phyloP scores from a whole-genome alignment of 176 grass and related monocot species.

The Neostapfia colusana region DNA sequence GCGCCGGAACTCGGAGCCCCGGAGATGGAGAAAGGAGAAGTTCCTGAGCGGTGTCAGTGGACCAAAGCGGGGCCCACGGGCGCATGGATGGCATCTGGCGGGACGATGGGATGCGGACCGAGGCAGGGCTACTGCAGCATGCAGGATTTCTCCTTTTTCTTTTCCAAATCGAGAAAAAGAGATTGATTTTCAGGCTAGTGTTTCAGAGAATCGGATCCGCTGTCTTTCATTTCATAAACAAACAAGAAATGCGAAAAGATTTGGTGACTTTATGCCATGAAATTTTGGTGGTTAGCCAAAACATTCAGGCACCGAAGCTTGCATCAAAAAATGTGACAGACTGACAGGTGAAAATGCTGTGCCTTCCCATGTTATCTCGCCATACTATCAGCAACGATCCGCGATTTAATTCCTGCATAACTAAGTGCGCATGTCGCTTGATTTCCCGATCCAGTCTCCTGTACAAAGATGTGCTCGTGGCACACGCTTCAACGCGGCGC shows the following conservation, averaged over 20 bases:
- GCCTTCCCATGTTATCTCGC: not conserved
- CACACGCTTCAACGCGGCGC: not conserved
- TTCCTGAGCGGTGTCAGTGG: not conserved
- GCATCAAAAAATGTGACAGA: not conserved
- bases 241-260: not conserved
- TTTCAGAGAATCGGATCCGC: constrained; percentile 18
- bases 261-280: not conserved
- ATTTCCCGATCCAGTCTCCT: not conserved
- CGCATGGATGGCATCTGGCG: constrained; percentile 45
- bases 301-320: not conserved
- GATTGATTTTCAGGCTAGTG: no score
- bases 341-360: not conserved
- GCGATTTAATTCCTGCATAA: not conserved
- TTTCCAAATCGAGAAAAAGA: no score
- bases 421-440: not conserved
- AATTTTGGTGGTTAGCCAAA: not conserved
- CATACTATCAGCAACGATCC: not conserved
- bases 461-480: not conserved
- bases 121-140: not conserved
- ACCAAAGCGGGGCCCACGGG: not conserved
- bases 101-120: not conserved
- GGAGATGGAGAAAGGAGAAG: not conserved
- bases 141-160: not conserved
- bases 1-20: not conserved
- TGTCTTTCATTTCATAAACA: not conserved